A percentile compares a stretch with the other conserved stretches of the same genome.
phyloP scores from a whole-genome alignment of 2,329 filamentous ascomycete species.

The Penicillium fuscoglaucum region DNA sequence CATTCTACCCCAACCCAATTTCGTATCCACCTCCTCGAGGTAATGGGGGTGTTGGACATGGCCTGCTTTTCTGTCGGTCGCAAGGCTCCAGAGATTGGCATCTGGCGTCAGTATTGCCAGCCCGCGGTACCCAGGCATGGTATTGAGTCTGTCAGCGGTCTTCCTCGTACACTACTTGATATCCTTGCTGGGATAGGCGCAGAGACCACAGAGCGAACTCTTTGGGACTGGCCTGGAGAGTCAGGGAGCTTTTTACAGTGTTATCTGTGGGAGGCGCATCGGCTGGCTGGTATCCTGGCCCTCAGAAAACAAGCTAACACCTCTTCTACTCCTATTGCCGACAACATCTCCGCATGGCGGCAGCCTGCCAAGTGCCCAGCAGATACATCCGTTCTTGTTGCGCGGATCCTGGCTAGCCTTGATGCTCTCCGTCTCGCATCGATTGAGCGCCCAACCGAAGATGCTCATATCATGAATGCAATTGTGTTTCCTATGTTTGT shows the following conservation, averaged over 20 bases:
- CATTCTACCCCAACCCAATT: slow-evolving; percentile 14
- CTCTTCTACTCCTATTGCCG: background rate
- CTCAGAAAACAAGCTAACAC: slow-evolving; percentile 15
- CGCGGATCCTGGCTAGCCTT: slow-evolving; percentile 27
- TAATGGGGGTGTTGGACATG: slow-evolving; percentile 37
- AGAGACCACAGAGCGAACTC: slow-evolving; percentile 27
- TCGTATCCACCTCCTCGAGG: slow-evolving; percentile 30
- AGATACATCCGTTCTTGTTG: slow-evolving; percentile 19
- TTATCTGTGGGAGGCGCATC: slow-evolving; percentile 35
- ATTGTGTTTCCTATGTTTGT: slow-evolving; percentile 28
- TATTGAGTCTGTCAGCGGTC: slow-evolving; percentile 31
- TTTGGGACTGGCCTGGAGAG: slow-evolving; percentile 34
- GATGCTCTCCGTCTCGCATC: slow-evolving; percentile 29
- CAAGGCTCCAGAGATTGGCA: slow-evolving; percentile 24
- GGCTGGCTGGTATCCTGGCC: slow-evolving; percentile 28
- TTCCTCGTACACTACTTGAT: slow-evolving; percentile 32
- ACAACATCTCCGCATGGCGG: slow-evolving; percentile 5
- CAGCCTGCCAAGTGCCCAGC: slow-evolving; percentile 10
- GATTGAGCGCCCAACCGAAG: slow-evolving; percentile 16
- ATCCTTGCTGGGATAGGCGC: slow-evolving; percentile 28
- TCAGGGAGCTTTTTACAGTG: slow-evolving; percentile 28
- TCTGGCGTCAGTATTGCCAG: slow-evolving; percentile 33
- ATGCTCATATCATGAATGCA: slow-evolving; percentile 27
- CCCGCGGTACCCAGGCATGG: slow-evolving; percentile 2
- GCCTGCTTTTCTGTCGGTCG: slow-evolving; percentile 30